These are phyloP conservation scores for Scedosporium boydii DNA, from an alignment of 2,329 filamentous ascomycete species.

Conservation along the genomic window DNA sequence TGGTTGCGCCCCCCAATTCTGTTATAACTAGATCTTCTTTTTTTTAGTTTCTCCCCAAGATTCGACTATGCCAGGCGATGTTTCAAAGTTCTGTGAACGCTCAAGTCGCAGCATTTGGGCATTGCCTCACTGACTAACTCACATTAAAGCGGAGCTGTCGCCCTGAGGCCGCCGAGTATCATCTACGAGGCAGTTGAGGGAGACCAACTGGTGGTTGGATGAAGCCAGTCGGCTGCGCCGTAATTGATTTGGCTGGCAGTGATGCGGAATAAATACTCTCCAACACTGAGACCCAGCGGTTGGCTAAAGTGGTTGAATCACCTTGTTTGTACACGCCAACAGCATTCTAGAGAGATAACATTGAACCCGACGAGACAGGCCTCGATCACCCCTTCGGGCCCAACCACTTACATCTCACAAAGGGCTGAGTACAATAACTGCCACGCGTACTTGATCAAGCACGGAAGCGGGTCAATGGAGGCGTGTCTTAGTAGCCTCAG, in stretches of 20 bases:
- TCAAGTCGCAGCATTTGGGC: neutral
- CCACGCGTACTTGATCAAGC: neutral
- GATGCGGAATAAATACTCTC: too few species aligned
- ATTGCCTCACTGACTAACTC: too few species aligned
- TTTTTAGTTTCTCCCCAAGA: neutral
- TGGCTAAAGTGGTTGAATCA: too few species aligned
- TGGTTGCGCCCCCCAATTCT: neutral
- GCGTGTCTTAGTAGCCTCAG: neutral
- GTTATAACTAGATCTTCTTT: neutral
- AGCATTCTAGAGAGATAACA: too few species aligned
- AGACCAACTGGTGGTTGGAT: too few species aligned
- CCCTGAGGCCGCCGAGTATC: neutral
- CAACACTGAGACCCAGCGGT: too few species aligned
- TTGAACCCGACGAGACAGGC: too few species aligned
- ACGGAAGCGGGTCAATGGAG: neutral
- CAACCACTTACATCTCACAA: neutral
- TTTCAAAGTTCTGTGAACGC: neutral
- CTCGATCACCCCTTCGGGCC: too few species aligned
- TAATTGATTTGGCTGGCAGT: too few species aligned
- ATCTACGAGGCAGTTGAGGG: too few species aligned
- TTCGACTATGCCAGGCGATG: neutral
- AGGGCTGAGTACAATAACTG: neutral
- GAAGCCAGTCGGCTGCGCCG: too few species aligned
- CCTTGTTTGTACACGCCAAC: too few species aligned
- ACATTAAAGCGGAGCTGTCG: neutral